phyloP scores from a whole-genome alignment of 441 rosid species.

The Adansonia rubrostipa region DNA sequence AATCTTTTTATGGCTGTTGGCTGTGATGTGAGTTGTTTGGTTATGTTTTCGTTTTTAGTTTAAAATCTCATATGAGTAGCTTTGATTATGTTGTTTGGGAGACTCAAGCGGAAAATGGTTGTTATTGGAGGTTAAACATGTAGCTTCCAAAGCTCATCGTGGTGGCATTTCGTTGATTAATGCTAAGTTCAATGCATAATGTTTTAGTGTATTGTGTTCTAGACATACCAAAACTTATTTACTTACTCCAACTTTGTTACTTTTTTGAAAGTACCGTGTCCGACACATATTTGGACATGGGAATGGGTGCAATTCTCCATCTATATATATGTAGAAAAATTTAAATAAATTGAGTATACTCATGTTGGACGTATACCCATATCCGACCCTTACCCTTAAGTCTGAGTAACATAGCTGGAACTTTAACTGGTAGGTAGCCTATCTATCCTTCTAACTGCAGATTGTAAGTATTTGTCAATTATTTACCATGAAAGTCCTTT shows the following conservation, averaged over 20 bases:
- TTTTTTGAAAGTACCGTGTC: no score
- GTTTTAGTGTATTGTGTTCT: not conserved
- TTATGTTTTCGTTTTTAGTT: not conserved
- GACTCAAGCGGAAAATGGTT: not conserved
- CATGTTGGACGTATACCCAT: no score
- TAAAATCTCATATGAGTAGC: not conserved
- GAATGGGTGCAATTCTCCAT: no score
- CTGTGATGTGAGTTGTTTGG: not conserved
- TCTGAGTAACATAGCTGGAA: not conserved
- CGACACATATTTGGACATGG: no score
- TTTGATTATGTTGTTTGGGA: not conserved
- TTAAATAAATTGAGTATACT: no score
- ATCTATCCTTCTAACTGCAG: not conserved
- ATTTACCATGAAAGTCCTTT: not conserved
- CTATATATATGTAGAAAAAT: no score
- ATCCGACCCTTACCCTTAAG: no score
- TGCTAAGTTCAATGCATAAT: not conserved
- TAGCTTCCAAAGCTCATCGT: not conserved
- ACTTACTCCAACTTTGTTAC: no score
- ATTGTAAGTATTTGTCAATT: not conserved
- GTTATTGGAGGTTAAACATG: not conserved
- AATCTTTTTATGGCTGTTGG: conserved; percentile 6
- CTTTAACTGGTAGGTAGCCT: not conserved
- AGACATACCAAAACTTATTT: not conserved
- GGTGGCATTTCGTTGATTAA: not conserved